A percentile compares a stretch with the other conserved stretches of the same genome.
Conservation (phyloP, 257 asterid species). For the Fraxinus cuspidata region DNA sequence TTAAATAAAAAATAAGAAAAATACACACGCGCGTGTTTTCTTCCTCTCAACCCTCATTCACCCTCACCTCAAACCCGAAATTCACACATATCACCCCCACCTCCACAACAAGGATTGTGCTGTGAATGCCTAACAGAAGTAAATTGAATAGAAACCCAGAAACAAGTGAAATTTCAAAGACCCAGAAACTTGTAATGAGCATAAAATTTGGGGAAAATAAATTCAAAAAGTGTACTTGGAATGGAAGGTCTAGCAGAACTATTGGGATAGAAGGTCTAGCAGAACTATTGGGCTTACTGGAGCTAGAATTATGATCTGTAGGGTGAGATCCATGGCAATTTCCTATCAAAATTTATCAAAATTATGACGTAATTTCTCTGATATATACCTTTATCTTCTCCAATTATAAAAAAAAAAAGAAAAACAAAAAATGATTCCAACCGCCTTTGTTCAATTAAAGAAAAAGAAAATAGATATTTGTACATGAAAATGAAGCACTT, state of each 20-base stretch:
- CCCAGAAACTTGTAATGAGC: not conserved
- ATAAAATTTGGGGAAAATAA: not conserved
- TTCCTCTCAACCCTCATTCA: too few relatives aligned
- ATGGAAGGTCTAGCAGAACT: not conserved
- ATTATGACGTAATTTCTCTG: not conserved
- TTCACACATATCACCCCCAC: too few relatives aligned
- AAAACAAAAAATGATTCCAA: too few relatives aligned
- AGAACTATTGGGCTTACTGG: not conserved
- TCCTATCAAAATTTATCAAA: slow-evolving; percentile 1
- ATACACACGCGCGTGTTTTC: too few relatives aligned
- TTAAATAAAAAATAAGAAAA: too few relatives aligned
- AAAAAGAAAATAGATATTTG: too few relatives aligned
- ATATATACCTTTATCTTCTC: not conserved
- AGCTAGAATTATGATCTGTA: not conserved
- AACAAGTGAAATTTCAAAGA: not conserved
- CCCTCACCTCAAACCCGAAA: too few relatives aligned
- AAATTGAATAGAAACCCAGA: not conserved
- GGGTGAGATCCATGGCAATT: slow-evolving; percentile 6
- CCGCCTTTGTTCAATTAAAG: too few relatives aligned
- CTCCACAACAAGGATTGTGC: too few relatives aligned
- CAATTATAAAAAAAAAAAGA: not conserved
- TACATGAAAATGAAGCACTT: too few relatives aligned
- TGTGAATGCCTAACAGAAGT: too few relatives aligned
- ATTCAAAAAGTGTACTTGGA: slow-evolving; percentile 1
- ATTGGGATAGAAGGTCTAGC: not conserved